Percentiles rank a stretch among this genome's conserved stretches.
These are phyloP conservation scores for Sinapis alba DNA, from an alignment of 441 rosid species.

Conservation along the genomic window DNA sequence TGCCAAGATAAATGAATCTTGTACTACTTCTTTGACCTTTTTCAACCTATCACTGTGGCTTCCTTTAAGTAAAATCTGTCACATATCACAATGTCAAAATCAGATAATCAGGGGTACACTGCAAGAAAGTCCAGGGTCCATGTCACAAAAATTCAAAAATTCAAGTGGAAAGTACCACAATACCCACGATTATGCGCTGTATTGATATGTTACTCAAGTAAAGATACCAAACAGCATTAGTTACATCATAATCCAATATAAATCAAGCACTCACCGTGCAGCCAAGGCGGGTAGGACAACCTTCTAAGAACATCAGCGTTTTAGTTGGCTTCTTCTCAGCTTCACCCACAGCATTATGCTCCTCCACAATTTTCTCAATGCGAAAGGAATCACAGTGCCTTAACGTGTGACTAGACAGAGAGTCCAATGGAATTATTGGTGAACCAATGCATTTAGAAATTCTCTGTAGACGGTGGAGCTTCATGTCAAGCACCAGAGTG, in stretches of 20 bases:
- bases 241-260: not conserved
- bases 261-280: conserved; percentile 78
- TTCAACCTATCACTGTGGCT: conserved; percentile 79
- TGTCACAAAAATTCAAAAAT: not conserved
- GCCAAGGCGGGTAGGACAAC: conserved; percentile 78
- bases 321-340: conserved; percentile 80
- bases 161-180: not conserved
- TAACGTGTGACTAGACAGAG: conserved; percentile 59
- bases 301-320: conserved; percentile 94
- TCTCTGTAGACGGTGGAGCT: conserved; percentile 89
- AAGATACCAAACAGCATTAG: not conserved
- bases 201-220: conserved; percentile 1
- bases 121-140: conserved; percentile 16
- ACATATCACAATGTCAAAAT: conserved; percentile 29
- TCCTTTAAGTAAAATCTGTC: conserved; percentile 95
- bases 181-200: not conserved
- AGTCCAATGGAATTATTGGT: conserved; percentile 61
- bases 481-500: conserved; percentile 90
- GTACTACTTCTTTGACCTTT: conserved; percentile 83
- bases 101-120: conserved; percentile 13
- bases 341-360: conserved; percentile 66
- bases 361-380: conserved; percentile 82
- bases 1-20: conserved; percentile 69
- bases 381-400: conserved; percentile 86
- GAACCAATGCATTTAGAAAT: conserved; percentile 87